Conservation (phyloP, 768 basidiomycete genomes). For the Leccinum ochraceum region DNA sequence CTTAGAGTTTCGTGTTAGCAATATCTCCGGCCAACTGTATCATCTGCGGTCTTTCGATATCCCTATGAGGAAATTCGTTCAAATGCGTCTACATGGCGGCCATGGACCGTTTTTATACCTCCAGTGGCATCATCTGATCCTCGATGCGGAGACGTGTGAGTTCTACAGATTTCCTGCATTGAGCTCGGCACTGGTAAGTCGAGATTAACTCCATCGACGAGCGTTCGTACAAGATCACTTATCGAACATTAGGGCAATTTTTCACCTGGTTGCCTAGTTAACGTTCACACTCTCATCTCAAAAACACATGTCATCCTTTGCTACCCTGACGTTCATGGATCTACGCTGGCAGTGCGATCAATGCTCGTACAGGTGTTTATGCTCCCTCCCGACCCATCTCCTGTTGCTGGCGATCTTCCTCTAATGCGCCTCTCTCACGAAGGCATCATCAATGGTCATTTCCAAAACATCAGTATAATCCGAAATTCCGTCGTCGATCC, state of each 20-base stretch:
- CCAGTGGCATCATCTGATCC: background rate
- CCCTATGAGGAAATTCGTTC: background rate
- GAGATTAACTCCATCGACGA: background rate
- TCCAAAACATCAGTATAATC: background rate
- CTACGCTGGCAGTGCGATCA: background rate
- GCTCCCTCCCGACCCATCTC: background rate
- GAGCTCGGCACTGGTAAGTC: background rate
- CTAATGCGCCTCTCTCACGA: slow-evolving; percentile 5
- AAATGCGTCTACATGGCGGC: background rate
- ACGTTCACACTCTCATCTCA: background rate
- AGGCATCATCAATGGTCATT: background rate
- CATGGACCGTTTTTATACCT: background rate
- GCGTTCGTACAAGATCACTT: background rate
- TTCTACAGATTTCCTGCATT: background rate
- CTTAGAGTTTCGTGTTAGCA: background rate
- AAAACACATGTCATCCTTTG: background rate
- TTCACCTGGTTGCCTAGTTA: background rate
- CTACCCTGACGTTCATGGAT: background rate
- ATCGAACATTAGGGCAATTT: background rate
- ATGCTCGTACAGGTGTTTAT: slow-evolving; percentile 1
- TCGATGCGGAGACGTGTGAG: background rate
- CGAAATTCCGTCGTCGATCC: slow-evolving; percentile 3
- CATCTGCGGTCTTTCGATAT: background rate
- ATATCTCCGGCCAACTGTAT: background rate
- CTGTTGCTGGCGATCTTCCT: background rate